Percentiles rank a stretch among this genome's conserved stretches.
phyloP scores from a whole-genome alignment of 441 rosid species.

The Pelargonium cotyledonis region DNA sequence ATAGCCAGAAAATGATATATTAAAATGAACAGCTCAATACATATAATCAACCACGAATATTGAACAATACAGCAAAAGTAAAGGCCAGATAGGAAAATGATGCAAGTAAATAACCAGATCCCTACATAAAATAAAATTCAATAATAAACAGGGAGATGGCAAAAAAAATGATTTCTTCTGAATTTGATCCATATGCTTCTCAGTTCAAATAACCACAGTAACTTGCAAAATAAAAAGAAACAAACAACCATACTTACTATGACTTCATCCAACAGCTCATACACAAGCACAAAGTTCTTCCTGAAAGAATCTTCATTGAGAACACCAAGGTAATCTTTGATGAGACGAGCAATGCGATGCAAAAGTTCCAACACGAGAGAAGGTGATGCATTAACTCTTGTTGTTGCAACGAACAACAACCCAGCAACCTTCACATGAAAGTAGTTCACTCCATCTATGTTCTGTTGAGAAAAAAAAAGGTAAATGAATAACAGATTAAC shows the following conservation, averaged over 20 bases:
- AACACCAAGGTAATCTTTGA: slow-evolving; percentile 90
- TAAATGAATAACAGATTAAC: background rate
- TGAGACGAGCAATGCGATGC: slow-evolving; percentile 88
- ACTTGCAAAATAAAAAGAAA: background rate
- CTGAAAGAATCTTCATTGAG: slow-evolving; percentile 86
- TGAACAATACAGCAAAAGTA: background rate
- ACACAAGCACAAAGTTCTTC: slow-evolving; percentile 87
- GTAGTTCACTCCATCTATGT: slow-evolving; percentile 19
- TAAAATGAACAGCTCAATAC: background rate
- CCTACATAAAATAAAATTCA: background rate
- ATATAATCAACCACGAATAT: background rate
- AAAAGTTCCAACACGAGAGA: slow-evolving; percentile 91
- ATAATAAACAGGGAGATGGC: background rate
- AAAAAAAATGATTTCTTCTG: background rate
- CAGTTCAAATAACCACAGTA: background rate
- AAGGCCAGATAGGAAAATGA: background rate
- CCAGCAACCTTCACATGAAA: slow-evolving; percentile 17
- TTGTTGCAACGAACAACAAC: slow-evolving; percentile 15
- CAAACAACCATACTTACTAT: slow-evolving; percentile 49
- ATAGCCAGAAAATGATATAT: background rate
- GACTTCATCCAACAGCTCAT: slow-evolving; percentile 91
- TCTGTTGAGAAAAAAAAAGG: background rate
- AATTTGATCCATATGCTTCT: background rate
- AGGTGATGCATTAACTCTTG: slow-evolving; percentile 64
- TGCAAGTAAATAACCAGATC: background rate